A percentile compares a stretch with the other conserved stretches of the same genome.
Conservation (phyloP, 2,329 filamentous ascomycete genomes). For the Cordyceps fumosorosea region DNA sequence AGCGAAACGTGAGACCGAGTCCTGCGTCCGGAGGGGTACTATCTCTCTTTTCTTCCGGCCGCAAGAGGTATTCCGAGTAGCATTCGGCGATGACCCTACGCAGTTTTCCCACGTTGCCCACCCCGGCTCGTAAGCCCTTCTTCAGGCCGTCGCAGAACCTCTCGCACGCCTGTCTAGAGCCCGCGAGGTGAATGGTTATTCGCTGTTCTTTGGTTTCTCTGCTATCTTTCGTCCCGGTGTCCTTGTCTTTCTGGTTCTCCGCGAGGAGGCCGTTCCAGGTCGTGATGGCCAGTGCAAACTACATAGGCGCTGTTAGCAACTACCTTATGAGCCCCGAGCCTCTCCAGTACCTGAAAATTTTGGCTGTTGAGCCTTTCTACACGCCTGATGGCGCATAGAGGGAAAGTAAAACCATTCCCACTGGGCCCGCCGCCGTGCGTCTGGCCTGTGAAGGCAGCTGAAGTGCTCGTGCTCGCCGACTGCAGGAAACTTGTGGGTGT, state of each 20-base stretch:
- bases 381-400: constrained; percentile 81
- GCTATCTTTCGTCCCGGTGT: constrained; percentile 31
- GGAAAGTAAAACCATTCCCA: constrained; percentile 92
- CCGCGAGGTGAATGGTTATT: constrained; percentile 85
- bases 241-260: constrained; percentile 47
- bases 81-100: constrained; percentile 74
- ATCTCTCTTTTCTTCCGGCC: constrained; percentile 55
- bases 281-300: constrained; percentile 89
- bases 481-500: constrained; percentile 81
- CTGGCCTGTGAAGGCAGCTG: constrained; percentile 82
- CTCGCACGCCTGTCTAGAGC: constrained; percentile 83
- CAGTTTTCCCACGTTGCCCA: constrained; percentile 81
- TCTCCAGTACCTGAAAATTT: constrained; percentile 58
- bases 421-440: constrained; percentile 88
- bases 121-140: constrained; percentile 76
- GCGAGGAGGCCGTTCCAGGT: constrained; percentile 78
- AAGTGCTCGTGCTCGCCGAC: constrained; percentile 70
- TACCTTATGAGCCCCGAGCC: not conserved
- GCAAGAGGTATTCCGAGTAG: constrained; percentile 81
- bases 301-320: constrained; percentile 11
- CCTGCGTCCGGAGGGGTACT: constrained; percentile 72
- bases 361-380: constrained; percentile 92
- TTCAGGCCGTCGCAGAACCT: constrained; percentile 95
- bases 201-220: constrained; percentile 61
- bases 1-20: constrained; percentile 84